Conservation (phyloP, 208 protist genomes). For the Acanthamoeba royreba region DNA sequence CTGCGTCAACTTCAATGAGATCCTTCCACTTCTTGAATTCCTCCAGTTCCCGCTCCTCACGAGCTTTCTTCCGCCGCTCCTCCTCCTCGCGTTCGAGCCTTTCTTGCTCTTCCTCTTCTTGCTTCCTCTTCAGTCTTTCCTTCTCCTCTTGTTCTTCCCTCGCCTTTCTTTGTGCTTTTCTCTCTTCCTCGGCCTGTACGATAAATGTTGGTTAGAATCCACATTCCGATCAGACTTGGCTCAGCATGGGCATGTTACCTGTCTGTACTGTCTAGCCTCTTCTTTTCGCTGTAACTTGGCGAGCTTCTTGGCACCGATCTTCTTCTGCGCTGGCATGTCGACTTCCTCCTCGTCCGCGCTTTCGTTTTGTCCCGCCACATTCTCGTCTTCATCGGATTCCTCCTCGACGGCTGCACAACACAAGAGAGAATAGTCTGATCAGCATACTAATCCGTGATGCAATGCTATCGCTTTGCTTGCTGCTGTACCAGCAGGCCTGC, state of each 20-base stretch:
- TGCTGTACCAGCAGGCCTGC: not conserved
- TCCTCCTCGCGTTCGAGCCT: not conserved
- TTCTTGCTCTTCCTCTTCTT: not conserved
- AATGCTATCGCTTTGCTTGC: no score
- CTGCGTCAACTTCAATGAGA: not conserved
- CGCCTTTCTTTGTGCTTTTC: not conserved
- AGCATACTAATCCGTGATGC: no score
- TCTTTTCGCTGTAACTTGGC: not conserved
- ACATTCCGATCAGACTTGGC: no score
- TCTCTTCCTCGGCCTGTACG: not conserved
- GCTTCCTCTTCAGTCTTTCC: not conserved
- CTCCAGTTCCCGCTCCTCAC: not conserved
- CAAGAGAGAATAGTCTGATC: no score
- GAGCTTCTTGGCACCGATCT: not conserved
- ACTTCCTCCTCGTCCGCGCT: not conserved
- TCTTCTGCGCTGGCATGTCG: not conserved
- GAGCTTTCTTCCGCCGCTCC: not conserved
- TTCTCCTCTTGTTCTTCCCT: not conserved
- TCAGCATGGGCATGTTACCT: not conserved
- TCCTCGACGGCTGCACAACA: not conserved
- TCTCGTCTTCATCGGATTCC: not conserved
- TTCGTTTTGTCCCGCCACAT: not conserved
- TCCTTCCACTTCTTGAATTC: not conserved
- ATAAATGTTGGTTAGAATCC: not conserved
- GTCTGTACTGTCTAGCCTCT: not conserved